phyloP scores from a whole-genome alignment of 768 basidiomycete species.

The Tylopilus balloui region DNA sequence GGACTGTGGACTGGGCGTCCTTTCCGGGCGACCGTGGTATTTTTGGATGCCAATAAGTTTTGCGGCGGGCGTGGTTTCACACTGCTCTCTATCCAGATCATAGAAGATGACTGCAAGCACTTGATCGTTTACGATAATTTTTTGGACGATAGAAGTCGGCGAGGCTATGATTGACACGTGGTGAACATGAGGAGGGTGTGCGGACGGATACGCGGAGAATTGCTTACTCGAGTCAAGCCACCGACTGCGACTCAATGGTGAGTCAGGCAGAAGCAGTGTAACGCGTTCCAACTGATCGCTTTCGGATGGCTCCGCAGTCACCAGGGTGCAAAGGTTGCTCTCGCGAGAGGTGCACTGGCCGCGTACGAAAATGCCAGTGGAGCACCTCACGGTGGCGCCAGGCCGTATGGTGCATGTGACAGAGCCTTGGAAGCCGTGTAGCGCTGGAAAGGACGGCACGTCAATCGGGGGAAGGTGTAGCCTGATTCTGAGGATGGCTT shows the following conservation, averaged over 20 bases:
- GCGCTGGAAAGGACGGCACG: slow-evolving; percentile 46
- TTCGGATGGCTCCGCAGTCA: slow-evolving; percentile 43
- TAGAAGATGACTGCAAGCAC: slow-evolving; percentile 63
- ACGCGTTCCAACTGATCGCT: slow-evolving; percentile 45
- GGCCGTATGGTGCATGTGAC: slow-evolving; percentile 53
- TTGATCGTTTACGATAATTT: slow-evolving; percentile 62
- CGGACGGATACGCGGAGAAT: slow-evolving; percentile 7
- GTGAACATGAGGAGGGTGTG: slow-evolving; percentile 23
- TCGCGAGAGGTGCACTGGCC: slow-evolving; percentile 52
- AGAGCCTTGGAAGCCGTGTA: slow-evolving; percentile 61
- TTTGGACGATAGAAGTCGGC: slow-evolving; percentile 61
- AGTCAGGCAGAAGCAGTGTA: slow-evolving; percentile 62
- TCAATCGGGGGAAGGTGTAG: slow-evolving; percentile 55
- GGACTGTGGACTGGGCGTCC: slow-evolving; percentile 25
- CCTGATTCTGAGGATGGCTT: slow-evolving; percentile 51
- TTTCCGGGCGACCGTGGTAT: slow-evolving; percentile 31
- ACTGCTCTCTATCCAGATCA: slow-evolving; percentile 57
- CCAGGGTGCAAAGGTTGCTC: slow-evolving; percentile 35
- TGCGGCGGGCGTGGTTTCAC: slow-evolving; percentile 51
- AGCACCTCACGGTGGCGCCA: slow-evolving; percentile 53
- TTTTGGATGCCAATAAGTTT: slow-evolving; percentile 53
- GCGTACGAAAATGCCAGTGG: slow-evolving; percentile 55
- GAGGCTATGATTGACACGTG: slow-evolving; percentile 38
- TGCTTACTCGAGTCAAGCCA: slow-evolving; percentile 67
- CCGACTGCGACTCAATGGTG: slow-evolving; percentile 58